Base-by-base conservation (phyloP, 2,329 filamentous ascomycete species). In the Fusarium armeniacum region DNA sequence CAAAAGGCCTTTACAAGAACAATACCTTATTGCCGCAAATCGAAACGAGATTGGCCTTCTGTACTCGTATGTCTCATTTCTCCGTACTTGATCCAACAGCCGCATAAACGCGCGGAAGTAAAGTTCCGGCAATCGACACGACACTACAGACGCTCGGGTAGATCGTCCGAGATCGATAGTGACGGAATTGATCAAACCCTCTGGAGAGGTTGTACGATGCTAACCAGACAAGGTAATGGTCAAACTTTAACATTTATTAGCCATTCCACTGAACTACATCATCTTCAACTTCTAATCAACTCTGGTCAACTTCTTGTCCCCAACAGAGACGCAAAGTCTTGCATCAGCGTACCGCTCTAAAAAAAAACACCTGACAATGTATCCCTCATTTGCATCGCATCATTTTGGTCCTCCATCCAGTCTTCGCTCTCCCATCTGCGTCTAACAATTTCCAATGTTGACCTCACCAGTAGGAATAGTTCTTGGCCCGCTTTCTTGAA, bases 111-210 rank as follows among this genome's bases (percentile, higher is more conserved):
- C 59, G 59, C 40, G 52, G 30, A 24, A 58, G 28, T 18, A 33
- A 9, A 46, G 45, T 56, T 38, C 44, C 22, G n/a, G 32, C 12
- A 49, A 24, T 49, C 35, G 13, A 28, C 26, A 20, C n/a, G 12
- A 44, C 5, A 26, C 16, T 22, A 50, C 13, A 51, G 33, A 75
- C 46, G 77, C 74, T 47, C 69, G 72, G 63, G 84, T 83, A 56
- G 82, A 69, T 40, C 77, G 76, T 47, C 55, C n/a, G 22, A 53
- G 45, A 22, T 77, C 74, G 8, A 83, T 13, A 6, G 40, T 33
- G 28, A 38, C 50, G 30, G 26, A 49, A 57, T 41, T 46, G 24
- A 32, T n/a, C 20, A 45, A 47, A 22, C 36, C 16, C 15, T 26
- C 11, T 16, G 20, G 16, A 24, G 22, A 24, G 36, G 22, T n/a